Base-by-base conservation (phyloP, 257 asterid genomes). In the Forsythia suspensa region DNA sequence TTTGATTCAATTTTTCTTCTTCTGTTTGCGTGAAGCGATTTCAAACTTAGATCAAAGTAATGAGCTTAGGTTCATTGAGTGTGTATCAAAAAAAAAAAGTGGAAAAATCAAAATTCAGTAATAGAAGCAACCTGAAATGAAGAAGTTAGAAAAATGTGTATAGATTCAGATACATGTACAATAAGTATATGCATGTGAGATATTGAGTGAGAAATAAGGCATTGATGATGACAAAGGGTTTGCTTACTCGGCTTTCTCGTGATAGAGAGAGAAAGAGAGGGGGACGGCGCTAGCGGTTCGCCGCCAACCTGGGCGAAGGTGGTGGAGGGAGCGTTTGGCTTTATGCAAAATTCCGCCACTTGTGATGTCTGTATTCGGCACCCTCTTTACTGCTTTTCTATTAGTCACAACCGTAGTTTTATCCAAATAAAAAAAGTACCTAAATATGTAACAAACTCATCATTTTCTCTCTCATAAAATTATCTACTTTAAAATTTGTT, bases 271-370 rank as follows among this genome's bases (percentile, higher is more conserved):
- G 81, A 6, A 13, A 77, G 71, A 80, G 73, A 77, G 75, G 83
- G 72, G 74, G 70, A n/a, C 36, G 73, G 73, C 77, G 84, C 78
- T 69, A 81, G 70, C 84, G 91, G 91, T 80, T 82, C 87, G 90
- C 86, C 91, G 89, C 87, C 81, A 65, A 82, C 57, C 79, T 43
- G 70, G n/a, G 18, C 70, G 77, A 82, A 79, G 72, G 43, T 69
- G 82, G 73, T 40, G 88, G 90, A 76, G 81, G 72, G 75, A 69
- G 44, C 72, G 67, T 77, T 70, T 46, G 52, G 82, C 86, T 84
- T 75, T 81, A 80, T 83, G 89, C 85, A 83, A 61, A 81, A 86
- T 86, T 86, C 92, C 92, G 96, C 96, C 96, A 88, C 94, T 80
- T 90, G 88, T 90, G 80, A 16, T 40, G 15, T 46, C 20, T 29